Evolutionary conservation across 495 filamentous ascomycete species (phyloP), one percentile per base, ranked within the genome.

Genomic region (Pyrenopolyporus hunteri): DNA sequence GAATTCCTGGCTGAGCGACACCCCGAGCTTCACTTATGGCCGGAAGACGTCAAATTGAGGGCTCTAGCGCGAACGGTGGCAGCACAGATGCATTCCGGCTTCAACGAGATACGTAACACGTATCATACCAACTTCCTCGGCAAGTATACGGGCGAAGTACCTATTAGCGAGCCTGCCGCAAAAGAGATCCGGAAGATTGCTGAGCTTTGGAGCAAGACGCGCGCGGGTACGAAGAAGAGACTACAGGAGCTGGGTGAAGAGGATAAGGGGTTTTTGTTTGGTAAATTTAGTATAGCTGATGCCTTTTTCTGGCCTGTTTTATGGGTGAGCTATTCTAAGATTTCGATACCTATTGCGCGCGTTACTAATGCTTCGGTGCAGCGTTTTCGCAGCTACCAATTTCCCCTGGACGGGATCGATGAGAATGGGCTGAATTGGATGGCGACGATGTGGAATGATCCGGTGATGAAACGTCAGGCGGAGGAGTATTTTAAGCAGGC

Each of bases 1-100:
- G 81, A 84, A 49, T 80, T 78, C 59, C 74, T 86, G 8, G 78
- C 81, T 14, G 82, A 83, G 42, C 64, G 64, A 1, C 53, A 79
- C 59, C 79, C 80, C 0, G 60, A 75, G 6, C 68, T 75, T 8
- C 31, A 45, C 26, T 70, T 82, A 2, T 84, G 80, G 74, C 83
- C 83, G 0, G 28, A 63, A 17, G 78, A 78, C 49, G 53, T 52
- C 7, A 59, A 58, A 7, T 73, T 83, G 6, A 70, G 82, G 53
- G 80, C 80, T 0, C 70, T 81, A 10, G 82, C 83, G 5, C 73
- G 82, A 28, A 74, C 72, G 14, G 80, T 80, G 4, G 73, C 71
- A 2, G 78, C 82, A 0, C 74, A 83, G 68, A 86, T 85, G 82
- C 82, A 84, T 59, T 76, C 83, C 1, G 73, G 78, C 19, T 86